Evolutionary conservation across 1,284 basidiomycete genomes (phyloP).

Genomic region (Xerocomus cyaneibrunnescens): DNA sequence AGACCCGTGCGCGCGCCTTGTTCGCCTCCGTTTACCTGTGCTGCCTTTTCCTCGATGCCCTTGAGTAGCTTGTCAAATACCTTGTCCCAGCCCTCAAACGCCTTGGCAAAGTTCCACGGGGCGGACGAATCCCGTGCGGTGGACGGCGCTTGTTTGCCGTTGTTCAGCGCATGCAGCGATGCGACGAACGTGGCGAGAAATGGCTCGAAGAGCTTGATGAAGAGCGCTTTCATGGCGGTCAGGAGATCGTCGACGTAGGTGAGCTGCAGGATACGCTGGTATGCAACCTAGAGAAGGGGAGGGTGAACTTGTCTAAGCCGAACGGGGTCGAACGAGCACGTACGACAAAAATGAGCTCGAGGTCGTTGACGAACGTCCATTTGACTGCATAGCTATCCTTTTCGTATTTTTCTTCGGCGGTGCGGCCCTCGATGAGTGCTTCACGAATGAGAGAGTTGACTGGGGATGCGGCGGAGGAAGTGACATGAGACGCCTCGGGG

Average conservation of each 20-base stretch:
- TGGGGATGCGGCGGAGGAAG: slow-evolving; percentile 78
- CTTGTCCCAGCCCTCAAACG: slow-evolving; percentile 80
- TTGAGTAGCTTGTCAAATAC: slow-evolving; percentile 78
- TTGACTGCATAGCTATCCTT: slow-evolving; percentile 90
- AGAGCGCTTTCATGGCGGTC: slow-evolving; percentile 75
- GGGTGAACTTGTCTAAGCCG: background rate
- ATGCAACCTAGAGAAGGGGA: slow-evolving; percentile 71
- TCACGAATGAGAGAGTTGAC: slow-evolving; percentile 89
- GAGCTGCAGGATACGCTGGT: slow-evolving; percentile 94
- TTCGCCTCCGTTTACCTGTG: slow-evolving; percentile 46
- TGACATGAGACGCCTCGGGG: slow-evolving; percentile 73
- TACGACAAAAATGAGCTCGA: slow-evolving; percentile 94
- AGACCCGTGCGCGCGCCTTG: background rate
- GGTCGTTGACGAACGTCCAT: slow-evolving; percentile 91
- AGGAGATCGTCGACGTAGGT: slow-evolving; percentile 93
- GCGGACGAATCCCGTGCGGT: slow-evolving; percentile 39
- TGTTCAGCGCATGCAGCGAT: slow-evolving; percentile 66
- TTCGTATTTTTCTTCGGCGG: slow-evolving; percentile 78
- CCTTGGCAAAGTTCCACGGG: slow-evolving; percentile 67
- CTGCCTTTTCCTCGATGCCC: slow-evolving; percentile 73
- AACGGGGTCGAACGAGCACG: slow-evolving; percentile 31
- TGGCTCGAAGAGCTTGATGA: slow-evolving; percentile 82
- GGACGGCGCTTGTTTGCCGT: slow-evolving; percentile 39
- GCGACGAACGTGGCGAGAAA: slow-evolving; percentile 80
- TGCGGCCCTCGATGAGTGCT: slow-evolving; percentile 84